Evolutionary conservation across 768 basidiomycete genomes (phyloP), one percentile per base, ranked within the genome.

Genomic region (Podaxis carcinomalis): DNA sequence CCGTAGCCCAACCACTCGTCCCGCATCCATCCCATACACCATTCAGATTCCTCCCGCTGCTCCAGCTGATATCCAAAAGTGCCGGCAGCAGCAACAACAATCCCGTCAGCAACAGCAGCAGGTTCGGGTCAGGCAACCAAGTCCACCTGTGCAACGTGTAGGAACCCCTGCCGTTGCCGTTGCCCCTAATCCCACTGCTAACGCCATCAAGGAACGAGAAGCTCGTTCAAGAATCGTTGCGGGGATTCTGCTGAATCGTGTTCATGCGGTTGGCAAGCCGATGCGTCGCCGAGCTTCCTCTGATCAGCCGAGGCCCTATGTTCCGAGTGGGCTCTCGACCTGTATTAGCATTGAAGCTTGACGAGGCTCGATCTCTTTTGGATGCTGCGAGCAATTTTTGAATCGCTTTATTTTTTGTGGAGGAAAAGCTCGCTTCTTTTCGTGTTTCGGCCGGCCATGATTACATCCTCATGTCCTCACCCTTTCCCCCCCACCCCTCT

Each of bases 211-310:
- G 13, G 77, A 60, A 9, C 51, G 51, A 5, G 59, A 60, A 27
- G 59, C 51, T 14, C 59, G 59, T 13, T 65, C 80, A 61, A 78
- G 77, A 66, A 77, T 85, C 56, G 83, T 87, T 0, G 85, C 85
- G 2, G 83, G 82, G 19, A 84, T 84, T 50, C 69, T 87, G 35
- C 74, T 87, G 27, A 81, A 80, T 65, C 75, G 84, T 21, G 79
- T 83, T 37, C 78, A 79, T 62, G 78, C 75, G 0, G 77, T 77
- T 3, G 83, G 84, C n/a, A 77, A 75, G 59, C 83, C 84, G 0
- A 76, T 82, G 76, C 73, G 83, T n/a, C 72, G 80, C 60, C 37
- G 59, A 25, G 11, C 32, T 32, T 32, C 51, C 2, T 32, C 59
- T 44, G 51, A 35, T 13, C 63, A 73, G 37, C 72, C 73, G 3